Percentiles rank a stretch among this genome's conserved stretches.
Conservation (phyloP, 2,329 filamentous ascomycete genomes). For the Penicillium fuscoglaucum region DNA sequence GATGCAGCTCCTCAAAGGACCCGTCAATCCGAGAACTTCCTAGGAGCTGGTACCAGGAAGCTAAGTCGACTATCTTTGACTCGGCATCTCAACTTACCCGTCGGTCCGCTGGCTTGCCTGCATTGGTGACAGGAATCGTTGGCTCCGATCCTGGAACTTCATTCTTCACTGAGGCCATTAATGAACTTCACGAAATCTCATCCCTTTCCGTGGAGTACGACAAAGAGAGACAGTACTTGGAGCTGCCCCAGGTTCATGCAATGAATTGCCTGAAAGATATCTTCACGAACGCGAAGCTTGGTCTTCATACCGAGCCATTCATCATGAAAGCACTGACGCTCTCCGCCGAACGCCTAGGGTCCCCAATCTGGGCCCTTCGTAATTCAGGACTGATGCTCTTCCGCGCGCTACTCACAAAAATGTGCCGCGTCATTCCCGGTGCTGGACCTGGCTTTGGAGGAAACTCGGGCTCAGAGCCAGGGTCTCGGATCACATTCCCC, state of each 20-base stretch:
- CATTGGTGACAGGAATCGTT: slow-evolving; percentile 79
- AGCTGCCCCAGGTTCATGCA: slow-evolving; percentile 88
- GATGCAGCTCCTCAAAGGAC: slow-evolving; percentile 55
- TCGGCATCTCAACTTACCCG: slow-evolving; percentile 79
- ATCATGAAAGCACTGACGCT: slow-evolving; percentile 73
- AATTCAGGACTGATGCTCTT: slow-evolving; percentile 92
- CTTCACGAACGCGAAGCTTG: slow-evolving; percentile 77
- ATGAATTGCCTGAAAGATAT: slow-evolving; percentile 92
- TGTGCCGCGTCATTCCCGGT: slow-evolving; percentile 42
- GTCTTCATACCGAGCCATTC: slow-evolving; percentile 70
- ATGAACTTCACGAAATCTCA: slow-evolving; percentile 43
- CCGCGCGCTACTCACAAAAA: slow-evolving; percentile 75
- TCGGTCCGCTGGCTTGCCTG: slow-evolving; percentile 87
- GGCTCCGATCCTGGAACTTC: slow-evolving; percentile 57
- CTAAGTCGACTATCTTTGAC: slow-evolving; percentile 68
- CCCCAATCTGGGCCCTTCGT: slow-evolving; percentile 86
- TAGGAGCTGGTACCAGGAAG: slow-evolving; percentile 67
- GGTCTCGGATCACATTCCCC: slow-evolving; percentile 41
- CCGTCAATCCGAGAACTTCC: slow-evolving; percentile 53
- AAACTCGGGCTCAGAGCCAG: slow-evolving; percentile 46
- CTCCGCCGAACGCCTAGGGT: slow-evolving; percentile 76
- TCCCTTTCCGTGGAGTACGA: slow-evolving; percentile 33
- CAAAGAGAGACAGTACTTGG: slow-evolving; percentile 44
- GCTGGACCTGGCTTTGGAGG: slow-evolving; percentile 52
- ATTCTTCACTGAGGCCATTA: slow-evolving; percentile 44